Conservation (phyloP, 2,329 filamentous ascomycete species). For the Macrophomina tecta region DNA sequence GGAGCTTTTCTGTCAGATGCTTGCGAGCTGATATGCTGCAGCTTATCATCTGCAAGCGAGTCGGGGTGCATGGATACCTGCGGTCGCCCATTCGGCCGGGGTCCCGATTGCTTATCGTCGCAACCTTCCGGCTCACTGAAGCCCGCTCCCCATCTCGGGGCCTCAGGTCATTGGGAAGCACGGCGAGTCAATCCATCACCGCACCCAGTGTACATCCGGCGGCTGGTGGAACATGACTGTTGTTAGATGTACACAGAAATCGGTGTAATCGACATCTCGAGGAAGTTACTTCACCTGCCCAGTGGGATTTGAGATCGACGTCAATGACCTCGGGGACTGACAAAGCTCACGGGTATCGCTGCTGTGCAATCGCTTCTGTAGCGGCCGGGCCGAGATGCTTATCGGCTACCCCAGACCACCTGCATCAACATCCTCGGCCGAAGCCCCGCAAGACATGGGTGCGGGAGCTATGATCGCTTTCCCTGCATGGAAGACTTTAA, state of each 20-base stretch:
- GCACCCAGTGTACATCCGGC: neutral
- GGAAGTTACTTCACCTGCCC: neutral
- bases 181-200: too few species aligned
- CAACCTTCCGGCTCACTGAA: neutral
- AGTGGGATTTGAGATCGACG: neutral
- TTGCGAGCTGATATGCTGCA: neutral
- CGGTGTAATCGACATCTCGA: too few species aligned
- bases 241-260: neutral
- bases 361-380: neutral
- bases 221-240: neutral
- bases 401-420: neutral
- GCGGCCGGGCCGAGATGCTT: slow-evolving; percentile 6
- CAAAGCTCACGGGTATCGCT: neutral
- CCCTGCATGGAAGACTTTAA: slow-evolving; percentile 1
- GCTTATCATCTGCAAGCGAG: neutral
- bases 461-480: neutral
- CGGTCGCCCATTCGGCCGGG: neutral
- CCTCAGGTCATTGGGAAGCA: too few species aligned
- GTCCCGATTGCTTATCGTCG: slow-evolving; percentile 6
- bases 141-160: neutral
- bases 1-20: neutral
- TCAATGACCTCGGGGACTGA: neutral
- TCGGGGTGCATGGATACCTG: neutral
- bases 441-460: neutral
- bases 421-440: neutral